Evolutionary conservation across 2,329 filamentous ascomycete species (phyloP).

Genomic region (Venturia oleaginea): DNA sequence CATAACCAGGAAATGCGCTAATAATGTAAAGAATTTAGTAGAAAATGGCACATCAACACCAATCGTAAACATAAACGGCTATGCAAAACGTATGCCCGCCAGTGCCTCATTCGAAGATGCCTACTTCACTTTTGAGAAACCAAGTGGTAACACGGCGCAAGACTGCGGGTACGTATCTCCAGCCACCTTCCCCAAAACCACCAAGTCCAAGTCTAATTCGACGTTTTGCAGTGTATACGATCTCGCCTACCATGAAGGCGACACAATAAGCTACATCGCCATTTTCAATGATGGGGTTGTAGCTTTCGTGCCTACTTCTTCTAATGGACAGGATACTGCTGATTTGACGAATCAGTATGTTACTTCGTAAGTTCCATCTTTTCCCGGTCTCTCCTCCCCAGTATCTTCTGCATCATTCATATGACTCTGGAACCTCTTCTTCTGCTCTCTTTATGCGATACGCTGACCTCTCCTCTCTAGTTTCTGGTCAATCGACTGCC

Average conservation of each 20-base stretch:
- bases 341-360: not conserved
- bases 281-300: constrained; percentile 3
- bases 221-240: constrained; percentile 6
- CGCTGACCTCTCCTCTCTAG: not conserved
- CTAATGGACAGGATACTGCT: not conserved
- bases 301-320: constrained; percentile 2
- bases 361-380: not conserved
- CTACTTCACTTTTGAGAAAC: constrained; percentile 10
- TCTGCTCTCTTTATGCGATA: not conserved
- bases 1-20: not conserved
- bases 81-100: not conserved
- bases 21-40: not conserved
- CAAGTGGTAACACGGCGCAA: not conserved
- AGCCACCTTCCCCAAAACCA: not conserved
- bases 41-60: not conserved
- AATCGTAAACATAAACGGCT: constrained; percentile 10
- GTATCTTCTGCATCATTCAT: too few species aligned
- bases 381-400: too few species aligned
- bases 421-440: too few species aligned
- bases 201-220: not conserved
- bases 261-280: constrained; percentile 1
- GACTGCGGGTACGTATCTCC: constrained; percentile 9
- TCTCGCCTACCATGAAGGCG: constrained; percentile 8
- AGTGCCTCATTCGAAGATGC: not conserved
- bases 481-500: constrained; percentile 11